These are phyloP conservation scores for Russula sp. DNA, from an alignment of 768 basidiomycete species.

Conservation along the genomic window DNA sequence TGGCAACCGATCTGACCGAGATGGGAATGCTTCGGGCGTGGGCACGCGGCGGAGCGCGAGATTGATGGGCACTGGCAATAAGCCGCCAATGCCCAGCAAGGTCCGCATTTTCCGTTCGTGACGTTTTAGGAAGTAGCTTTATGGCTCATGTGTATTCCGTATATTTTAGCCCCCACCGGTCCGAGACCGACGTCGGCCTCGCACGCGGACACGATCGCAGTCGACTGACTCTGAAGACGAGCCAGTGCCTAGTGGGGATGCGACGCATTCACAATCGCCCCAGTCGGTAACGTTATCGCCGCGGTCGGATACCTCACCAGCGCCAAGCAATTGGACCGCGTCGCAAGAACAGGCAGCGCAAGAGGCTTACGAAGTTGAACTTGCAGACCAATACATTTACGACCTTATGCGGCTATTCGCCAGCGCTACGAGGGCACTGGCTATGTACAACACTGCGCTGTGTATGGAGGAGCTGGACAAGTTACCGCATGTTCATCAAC, in stretches of 20 bases:
- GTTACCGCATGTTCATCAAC: constrained; percentile 67
- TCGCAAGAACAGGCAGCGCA: constrained; percentile 67
- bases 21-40: constrained; percentile 37
- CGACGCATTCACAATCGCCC: constrained; percentile 56
- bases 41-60: constrained; percentile 70
- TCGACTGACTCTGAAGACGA: constrained; percentile 73
- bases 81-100: constrained; percentile 48
- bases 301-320: constrained; percentile 51
- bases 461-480: constrained; percentile 73
- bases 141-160: neutral
- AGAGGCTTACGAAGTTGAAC: constrained; percentile 61
- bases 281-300: constrained; percentile 29
- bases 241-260: constrained; percentile 39
- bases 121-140: neutral
- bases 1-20: constrained; percentile 45
- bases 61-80: constrained; percentile 52
- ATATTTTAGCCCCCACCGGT: constrained; percentile 33
- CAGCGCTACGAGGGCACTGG: constrained; percentile 65
- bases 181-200: constrained; percentile 57
- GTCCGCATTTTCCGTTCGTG: constrained; percentile 32
- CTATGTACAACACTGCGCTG: constrained; percentile 67
- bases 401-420: constrained; percentile 78
- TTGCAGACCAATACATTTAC: constrained; percentile 81
- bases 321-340: constrained; percentile 56
- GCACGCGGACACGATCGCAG: constrained; percentile 48